phyloP scores from a whole-genome alignment of 441 rosid species.

The Mallotus repandus region DNA sequence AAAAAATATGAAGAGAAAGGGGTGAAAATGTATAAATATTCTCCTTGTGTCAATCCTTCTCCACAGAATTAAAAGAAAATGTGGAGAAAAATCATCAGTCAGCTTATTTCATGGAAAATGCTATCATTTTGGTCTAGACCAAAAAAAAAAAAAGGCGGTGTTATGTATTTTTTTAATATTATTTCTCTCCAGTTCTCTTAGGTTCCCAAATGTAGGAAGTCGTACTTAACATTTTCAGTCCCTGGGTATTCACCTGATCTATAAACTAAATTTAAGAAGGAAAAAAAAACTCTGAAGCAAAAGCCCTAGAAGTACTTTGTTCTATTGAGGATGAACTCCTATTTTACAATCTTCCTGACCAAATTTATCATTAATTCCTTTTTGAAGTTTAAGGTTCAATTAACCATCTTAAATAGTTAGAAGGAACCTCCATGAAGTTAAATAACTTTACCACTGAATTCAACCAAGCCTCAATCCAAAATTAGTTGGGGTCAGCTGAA shows the following conservation, averaged over 20 bases:
- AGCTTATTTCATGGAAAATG: background rate
- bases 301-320: background rate
- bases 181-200: background rate
- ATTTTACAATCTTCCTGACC: background rate
- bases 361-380: background rate
- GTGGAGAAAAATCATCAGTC: background rate
- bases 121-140: background rate
- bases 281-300: background rate
- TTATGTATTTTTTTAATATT: background rate
- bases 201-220: background rate
- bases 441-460: too few species aligned
- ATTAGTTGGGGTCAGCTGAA: too few species aligned
- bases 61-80: too few species aligned
- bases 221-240: background rate
- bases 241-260: background rate
- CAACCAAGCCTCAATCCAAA: too few species aligned
- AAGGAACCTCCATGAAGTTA: background rate
- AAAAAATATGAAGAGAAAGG: background rate
- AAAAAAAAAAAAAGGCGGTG: background rate
- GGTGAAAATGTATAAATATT: too few species aligned
- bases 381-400: background rate
- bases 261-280: background rate
- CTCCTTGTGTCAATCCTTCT: too few species aligned
- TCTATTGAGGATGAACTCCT: background rate
- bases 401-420: background rate